Conservation (phyloP, 192 early-diverging fungal genomes). For the Rhizoclosmatium sp. region DNA sequence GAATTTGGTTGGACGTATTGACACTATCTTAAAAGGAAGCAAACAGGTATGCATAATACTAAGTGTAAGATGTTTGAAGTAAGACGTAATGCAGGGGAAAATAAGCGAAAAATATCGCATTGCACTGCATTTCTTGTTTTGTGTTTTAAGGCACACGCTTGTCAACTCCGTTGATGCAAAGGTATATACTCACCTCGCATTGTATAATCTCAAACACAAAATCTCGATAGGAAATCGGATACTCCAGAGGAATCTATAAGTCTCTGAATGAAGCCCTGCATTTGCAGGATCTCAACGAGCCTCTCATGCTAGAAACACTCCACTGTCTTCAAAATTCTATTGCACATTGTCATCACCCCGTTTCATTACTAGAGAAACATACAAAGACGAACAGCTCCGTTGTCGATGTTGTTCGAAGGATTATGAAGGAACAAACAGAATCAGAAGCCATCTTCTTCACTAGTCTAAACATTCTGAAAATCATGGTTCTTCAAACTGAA, state of each 20-base stretch:
- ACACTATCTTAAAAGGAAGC: not conserved
- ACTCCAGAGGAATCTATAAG: not conserved
- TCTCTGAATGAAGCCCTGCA: conserved; percentile 4
- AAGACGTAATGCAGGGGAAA: not conserved
- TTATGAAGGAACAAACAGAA: conserved; percentile 13
- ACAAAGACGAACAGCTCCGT: not conserved
- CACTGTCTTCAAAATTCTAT: conserved; percentile 47
- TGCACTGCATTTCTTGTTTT: conserved; percentile 29
- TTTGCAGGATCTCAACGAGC: conserved; percentile 27
- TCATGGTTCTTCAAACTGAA: conserved; percentile 40
- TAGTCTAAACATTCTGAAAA: conserved; percentile 38
- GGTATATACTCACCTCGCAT: conserved; percentile 12
- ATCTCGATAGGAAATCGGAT: conserved; percentile 1
- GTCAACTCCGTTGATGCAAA: conserved; percentile 42
- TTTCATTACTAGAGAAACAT: conserved; percentile 19
- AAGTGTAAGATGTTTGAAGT: not conserved
- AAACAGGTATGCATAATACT: not conserved
- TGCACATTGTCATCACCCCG: conserved; percentile 33
- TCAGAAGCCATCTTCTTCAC: conserved; percentile 27
- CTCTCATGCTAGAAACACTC: conserved; percentile 37
- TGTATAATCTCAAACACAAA: not conserved
- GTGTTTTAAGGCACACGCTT: conserved; percentile 42
- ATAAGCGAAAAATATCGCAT: conserved; percentile 28
- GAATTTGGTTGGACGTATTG: not conserved
- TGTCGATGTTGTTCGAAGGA: not conserved